Evolutionary conservation across 495 filamentous ascomycete species (phyloP), one percentile per base, ranked within the genome.

Genomic region (Evansstolkia leycettana): DNA sequence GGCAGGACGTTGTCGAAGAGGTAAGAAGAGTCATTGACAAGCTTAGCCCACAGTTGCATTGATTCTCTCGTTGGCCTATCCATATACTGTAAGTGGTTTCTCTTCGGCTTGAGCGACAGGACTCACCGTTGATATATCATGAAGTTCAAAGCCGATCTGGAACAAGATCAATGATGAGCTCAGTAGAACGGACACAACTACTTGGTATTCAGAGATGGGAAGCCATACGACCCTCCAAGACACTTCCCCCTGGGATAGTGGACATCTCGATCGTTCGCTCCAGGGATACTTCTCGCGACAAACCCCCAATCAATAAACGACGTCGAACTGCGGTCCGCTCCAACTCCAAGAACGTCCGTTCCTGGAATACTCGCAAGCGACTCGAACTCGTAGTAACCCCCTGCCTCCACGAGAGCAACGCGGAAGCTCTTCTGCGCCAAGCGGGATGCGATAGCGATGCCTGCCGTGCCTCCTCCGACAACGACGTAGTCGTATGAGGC

Each of bases 391-490:
- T 78, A 78, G 42, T 67, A 67, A 2, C 60, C 62, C 0, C 76
- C 75, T 4, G 75, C 74, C 51, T 80, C 76, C 12, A 79, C 50
- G 0, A 79, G 55, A 15, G 64, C 66, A 5, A 69, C 59, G 2
- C 37, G 39, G 15, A 43, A 51, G 0, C 41, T 39, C 2, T 57
- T 33, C 34, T 68, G 57, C 1, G 64, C 58, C 8, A 72, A 54
- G 7, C 67, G 57, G 7, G 58, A 47, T 0, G 60, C 66, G 16
- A 75, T 42, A 0, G 63, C 51, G 31, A 72, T 42, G 1, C 70
- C 70, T 14, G 59, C 62, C 5, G 67, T 70, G 15, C 69, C 70
- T 16, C 67, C 69, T n/a, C 70, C 69, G 15, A 72, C 53, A 25
- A 74, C 51, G 7, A 72, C 47, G 44, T 72, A 73, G 40, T 72